Evolutionary conservation across 371 early-diverging fungal species (phyloP).

Genomic region (Actinomucor elegans): DNA sequence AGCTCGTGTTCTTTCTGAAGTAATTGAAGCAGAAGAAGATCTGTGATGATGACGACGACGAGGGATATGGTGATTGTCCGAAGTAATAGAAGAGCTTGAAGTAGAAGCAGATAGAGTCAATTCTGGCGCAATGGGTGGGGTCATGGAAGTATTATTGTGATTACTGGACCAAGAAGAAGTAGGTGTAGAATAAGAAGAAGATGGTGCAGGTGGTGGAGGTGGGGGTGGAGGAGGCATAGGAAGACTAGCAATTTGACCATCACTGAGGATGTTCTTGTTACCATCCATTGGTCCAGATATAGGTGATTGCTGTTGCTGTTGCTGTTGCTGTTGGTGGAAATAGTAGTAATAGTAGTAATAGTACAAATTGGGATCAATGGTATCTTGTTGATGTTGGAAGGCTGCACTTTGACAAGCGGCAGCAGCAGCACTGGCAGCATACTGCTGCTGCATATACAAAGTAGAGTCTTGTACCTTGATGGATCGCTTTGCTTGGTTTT

Average conservation of each 20-base stretch:
- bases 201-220: constrained; percentile 24
- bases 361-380: constrained; percentile 43
- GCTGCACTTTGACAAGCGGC: constrained; percentile 46
- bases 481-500: constrained; percentile 64
- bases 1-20: constrained; percentile 30
- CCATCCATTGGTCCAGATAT: constrained; percentile 4
- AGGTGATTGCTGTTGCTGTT: constrained; percentile 9
- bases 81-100: constrained; percentile 30
- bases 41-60: constrained; percentile 10
- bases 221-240: constrained; percentile 32
- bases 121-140: constrained; percentile 7
- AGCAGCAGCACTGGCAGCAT: constrained; percentile 45
- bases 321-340: constrained; percentile 46
- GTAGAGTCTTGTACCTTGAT: constrained; percentile 20
- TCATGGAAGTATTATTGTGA: not conserved
- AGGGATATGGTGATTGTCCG: constrained; percentile 7
- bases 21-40: constrained; percentile 13
- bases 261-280: not conserved
- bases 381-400: constrained; percentile 33
- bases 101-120: constrained; percentile 22
- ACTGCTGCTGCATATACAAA: constrained; percentile 53
- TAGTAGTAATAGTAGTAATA: constrained; percentile 51
- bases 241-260: not conserved
- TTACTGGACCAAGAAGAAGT: not conserved
- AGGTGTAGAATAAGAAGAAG: constrained; percentile 9